phyloP scores from a whole-genome alignment of 495 filamentous ascomycete species.

The Symbiotaphrina buchneri region DNA sequence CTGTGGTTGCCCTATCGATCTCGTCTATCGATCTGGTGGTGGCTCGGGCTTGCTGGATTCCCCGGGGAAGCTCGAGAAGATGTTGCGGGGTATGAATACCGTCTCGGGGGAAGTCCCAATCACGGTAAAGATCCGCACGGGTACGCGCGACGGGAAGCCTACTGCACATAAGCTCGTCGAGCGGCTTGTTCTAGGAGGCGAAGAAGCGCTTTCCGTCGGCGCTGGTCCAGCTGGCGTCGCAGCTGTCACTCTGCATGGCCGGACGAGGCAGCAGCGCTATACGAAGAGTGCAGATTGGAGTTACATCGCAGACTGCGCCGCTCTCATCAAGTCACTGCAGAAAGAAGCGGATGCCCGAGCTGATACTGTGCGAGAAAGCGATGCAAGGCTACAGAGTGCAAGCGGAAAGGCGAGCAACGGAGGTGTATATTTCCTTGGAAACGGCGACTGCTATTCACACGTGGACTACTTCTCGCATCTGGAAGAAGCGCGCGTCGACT shows the following conservation, averaged over 20 bases:
- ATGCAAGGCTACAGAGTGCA: conserved; percentile 34
- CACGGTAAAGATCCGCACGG: conserved; percentile 85
- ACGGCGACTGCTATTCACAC: conserved; percentile 91
- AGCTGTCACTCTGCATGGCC: conserved; percentile 81
- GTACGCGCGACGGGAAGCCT: conserved; percentile 55
- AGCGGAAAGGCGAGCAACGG: conserved; percentile 24
- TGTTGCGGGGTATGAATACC: conserved; percentile 82
- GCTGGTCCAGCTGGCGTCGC: conserved; percentile 59
- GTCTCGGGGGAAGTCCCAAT: conserved; percentile 76
- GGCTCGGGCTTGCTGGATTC: conserved; percentile 87
- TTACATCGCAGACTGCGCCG: conserved; percentile 79
- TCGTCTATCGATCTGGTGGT: conserved; percentile 66
- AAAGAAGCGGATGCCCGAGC: conserved; percentile 30
- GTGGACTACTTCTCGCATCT: conserved; percentile 66
- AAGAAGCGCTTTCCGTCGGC: conserved; percentile 34
- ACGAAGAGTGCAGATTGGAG: conserved; percentile 73
- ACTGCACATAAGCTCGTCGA: conserved; percentile 64
- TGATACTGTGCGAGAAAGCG: conserved; percentile 60
- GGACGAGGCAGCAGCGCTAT: conserved; percentile 86
- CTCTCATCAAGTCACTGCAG: conserved; percentile 59
- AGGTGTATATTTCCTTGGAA: conserved; percentile 76
- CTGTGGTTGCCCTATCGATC: conserved; percentile 90
- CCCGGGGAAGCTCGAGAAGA: conserved; percentile 67
- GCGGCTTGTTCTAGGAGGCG: conserved; percentile 56
- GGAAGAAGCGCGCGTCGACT: conserved; percentile 53